Evolutionary conservation across 179 eudicot genomes (phyloP).

Genomic region (Beta macrorhiza): DNA sequence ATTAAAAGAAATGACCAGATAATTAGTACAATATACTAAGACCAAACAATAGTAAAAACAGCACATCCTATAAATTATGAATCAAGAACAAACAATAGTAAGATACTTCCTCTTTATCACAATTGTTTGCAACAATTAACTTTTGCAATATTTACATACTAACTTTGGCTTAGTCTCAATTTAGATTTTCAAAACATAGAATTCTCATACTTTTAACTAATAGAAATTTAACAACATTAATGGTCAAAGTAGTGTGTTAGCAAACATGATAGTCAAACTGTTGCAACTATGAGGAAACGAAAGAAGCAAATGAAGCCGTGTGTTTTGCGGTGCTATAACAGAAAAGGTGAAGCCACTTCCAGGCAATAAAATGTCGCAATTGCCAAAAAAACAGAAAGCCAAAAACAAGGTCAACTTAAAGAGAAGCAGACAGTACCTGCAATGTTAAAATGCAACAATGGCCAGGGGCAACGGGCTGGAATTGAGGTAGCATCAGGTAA

Average conservation of each 20-base stretch:
- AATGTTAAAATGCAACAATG: constrained; percentile 85
- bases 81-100: too few relatives aligned
- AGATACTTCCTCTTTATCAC: too few relatives aligned
- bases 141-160: too few relatives aligned
- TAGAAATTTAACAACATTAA: too few relatives aligned
- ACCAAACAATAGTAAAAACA: neutral
- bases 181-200: too few relatives aligned
- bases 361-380: neutral
- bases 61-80: neutral
- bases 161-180: too few relatives aligned
- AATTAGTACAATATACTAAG: neutral
- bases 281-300: too few relatives aligned
- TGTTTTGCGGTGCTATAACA: neutral
- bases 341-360: constrained; percentile 1
- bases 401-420: neutral
- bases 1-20: neutral
- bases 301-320: neutral
- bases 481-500: constrained; percentile 76
- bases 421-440: constrained; percentile 52
- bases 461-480: constrained; percentile 77
- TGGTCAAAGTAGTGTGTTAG: too few relatives aligned
- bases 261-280: too few relatives aligned
- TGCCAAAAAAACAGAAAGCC: neutral
- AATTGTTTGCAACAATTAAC: too few relatives aligned
- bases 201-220: too few relatives aligned